Evolutionary conservation across 768 basidiomycete species (phyloP), one percentile per base, ranked within the genome.

Genomic region (Chalciporus sphaerocephalus): DNA sequence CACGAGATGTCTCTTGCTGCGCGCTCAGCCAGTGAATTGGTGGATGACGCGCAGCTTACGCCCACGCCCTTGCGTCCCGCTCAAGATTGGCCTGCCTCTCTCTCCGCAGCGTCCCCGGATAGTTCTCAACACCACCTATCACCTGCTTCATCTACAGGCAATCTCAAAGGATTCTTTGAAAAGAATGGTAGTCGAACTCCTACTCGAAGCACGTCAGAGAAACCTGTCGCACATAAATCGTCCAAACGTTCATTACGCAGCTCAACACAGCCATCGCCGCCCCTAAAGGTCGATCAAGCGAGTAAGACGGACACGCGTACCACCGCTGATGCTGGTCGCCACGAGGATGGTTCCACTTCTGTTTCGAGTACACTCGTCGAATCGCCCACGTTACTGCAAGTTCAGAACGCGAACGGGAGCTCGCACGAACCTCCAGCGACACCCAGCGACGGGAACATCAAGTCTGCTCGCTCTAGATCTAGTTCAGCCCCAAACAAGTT

Each of bases 1-100:
- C 65, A 65, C 47, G 65, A 62, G 45, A 43, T 65, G 25, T 65
- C 64, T 17, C 59, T 65, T 47, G 65, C 65, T 5, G 64, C 63
- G 4, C 63, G 66, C 32, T 48, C 64, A 0, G 39, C 56, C 4
- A 48, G 56, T 51, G 63, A 61, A 46, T 48, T 51, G 5, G 27
- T 48, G 8, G 63, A 65, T 25, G 64, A 67, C 6, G 49, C 50
- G 6, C 53, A 65, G 8, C 53, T 56, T 25, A 67, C 65, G 0
- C 65, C 64, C 23, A 63, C 61, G 3, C 53, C 53, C 1, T 44
- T 16, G 15, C 63, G 53, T 34, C 5, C 49, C 12, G 30, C 0
- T 23, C 42, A 43, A 6, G 62, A 62, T 25, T 56, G 60, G 60
- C 25, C 36, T 7, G 47, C 56, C 0, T 28, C 48, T 0, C 43